Conservation (phyloP, 2,329 filamentous ascomycete species). For the Sporothrix mexicana region DNA sequence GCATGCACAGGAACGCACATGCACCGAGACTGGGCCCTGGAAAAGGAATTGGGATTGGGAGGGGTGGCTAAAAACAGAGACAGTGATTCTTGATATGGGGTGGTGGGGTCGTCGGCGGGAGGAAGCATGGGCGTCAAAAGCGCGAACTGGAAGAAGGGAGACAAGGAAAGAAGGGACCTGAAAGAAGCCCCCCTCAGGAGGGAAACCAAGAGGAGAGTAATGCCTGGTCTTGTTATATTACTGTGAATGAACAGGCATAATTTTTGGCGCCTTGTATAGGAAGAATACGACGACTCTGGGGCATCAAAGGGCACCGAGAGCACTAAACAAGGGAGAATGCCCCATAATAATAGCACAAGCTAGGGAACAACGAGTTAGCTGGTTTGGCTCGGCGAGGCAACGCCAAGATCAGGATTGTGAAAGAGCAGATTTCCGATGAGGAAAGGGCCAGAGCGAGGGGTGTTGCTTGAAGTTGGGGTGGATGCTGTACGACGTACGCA, state of each 20-base stretch:
- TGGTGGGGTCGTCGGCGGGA: not conserved
- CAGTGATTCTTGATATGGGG: constrained; percentile 13
- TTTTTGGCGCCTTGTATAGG: not conserved
- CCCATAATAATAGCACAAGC: not conserved
- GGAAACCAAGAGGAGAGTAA: not conserved
- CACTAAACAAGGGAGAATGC: constrained; percentile 16
- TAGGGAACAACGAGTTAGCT: not conserved
- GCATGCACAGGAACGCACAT: constrained; percentile 6
- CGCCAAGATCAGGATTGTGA: not conserved
- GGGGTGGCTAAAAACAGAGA: constrained; percentile 13
- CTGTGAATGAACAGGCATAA: not conserved
- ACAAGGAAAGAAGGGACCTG: not conserved
- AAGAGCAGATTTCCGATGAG: not conserved
- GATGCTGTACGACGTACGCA: too few relatives aligned
- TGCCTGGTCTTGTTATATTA: not conserved
- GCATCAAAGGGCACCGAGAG: not conserved
- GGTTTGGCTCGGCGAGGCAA: not conserved
- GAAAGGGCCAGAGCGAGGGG: not conserved
- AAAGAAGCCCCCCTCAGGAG: not conserved
- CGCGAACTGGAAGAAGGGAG: not conserved
- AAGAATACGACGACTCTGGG: constrained; percentile 16
- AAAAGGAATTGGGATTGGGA: not conserved
- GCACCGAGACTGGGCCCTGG: constrained; percentile 12
- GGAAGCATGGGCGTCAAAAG: not conserved
- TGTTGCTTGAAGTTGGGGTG: not conserved